Evolutionary conservation across 2,329 filamentous ascomycete genomes (phyloP), one percentile per base, ranked within the genome.

Genomic region (Aspergillus candidus): DNA sequence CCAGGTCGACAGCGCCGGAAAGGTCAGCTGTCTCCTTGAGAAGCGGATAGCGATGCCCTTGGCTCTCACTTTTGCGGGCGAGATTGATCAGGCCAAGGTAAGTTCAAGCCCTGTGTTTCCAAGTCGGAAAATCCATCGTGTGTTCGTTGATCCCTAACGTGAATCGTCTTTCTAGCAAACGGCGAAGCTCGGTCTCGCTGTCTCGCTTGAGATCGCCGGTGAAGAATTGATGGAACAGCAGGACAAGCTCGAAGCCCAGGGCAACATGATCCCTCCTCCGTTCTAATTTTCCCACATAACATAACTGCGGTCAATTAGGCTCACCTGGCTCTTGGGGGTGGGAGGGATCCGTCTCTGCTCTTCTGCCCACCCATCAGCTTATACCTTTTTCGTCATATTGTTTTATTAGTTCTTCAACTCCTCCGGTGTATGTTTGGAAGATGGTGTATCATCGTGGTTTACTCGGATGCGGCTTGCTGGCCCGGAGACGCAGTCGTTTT

Each of bases 61-160:
- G 47, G 86, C 84, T 67, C 82, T 98, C 73, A 94, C 90, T 46
- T 95, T 98, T 72, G 88, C 90, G 43, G 91, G 90, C 56, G 93
- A 97, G 66, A 88, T 98, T 62, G 93, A 98, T 71, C 91, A 98
- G 72, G 82, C 83, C 60, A 90, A 90, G 76, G 93, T 96, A 79
- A 68, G 87, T 76, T 36, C 11, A 42, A 29, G 4, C 15, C 33
- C 22, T 40, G 17, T 42, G 41, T 34, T 17, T 39, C 17, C 11
- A 39, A 6, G 12, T 34, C 15, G n/a, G 12, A 44, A 43, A 41
- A 31, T 45, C 22, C 53, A 36, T 54, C 37, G 17, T 38, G 17
- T 32, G 10, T 22, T 38, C 13, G 37, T 37, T 12, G 12, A 40
- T 46, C 32, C 51, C 51, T 52, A 41, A 52, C 15, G 33, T 42